Conservation (phyloP, 495 filamentous ascomycete species). For the Podospora pseudoanserina region DNA sequence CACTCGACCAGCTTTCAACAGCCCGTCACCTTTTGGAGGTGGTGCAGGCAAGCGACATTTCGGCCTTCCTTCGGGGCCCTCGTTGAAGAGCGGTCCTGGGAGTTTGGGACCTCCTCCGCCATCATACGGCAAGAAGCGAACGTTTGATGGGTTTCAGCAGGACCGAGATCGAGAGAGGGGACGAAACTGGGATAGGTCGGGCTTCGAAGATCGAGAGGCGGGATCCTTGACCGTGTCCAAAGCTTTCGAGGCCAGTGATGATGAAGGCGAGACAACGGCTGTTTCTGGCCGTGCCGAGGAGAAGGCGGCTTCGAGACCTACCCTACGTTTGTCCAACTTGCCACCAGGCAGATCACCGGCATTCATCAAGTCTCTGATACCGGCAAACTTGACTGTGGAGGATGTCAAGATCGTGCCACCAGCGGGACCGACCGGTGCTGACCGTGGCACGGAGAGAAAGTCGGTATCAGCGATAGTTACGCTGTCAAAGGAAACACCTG, state of each 20-base stretch:
- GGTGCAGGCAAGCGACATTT: constrained; percentile 47
- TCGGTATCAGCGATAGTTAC: constrained; percentile 82
- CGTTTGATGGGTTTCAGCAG: constrained; percentile 40
- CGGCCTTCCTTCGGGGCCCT: constrained; percentile 30
- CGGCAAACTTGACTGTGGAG: constrained; percentile 66
- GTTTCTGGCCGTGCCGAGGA: constrained; percentile 54
- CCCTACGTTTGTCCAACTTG: constrained; percentile 64
- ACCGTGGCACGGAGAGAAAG: constrained; percentile 73
- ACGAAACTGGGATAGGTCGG: constrained; percentile 21
- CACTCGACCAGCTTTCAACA: constrained; percentile 32
- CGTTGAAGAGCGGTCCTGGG: constrained; percentile 66
- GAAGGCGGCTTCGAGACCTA: constrained; percentile 78
- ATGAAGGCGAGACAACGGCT: constrained; percentile 35
- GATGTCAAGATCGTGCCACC: constrained; percentile 65
- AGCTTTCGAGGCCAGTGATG: constrained; percentile 45
- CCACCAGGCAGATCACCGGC: constrained; percentile 65
- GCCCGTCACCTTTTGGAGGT: constrained; percentile 36
- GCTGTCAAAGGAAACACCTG: constrained; percentile 76
- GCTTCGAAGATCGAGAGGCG: constrained; percentile 36
- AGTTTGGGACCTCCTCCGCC: constrained; percentile 64
- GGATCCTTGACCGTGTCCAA: constrained; percentile 34
- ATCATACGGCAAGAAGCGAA: constrained; percentile 46
- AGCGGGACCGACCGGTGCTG: constrained; percentile 45
- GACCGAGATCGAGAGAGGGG: constrained; percentile 35
- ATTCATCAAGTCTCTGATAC: constrained; percentile 70